Base-by-base conservation (phyloP, 1,284 basidiomycete species). In the Leccinum griseonigrum region DNA sequence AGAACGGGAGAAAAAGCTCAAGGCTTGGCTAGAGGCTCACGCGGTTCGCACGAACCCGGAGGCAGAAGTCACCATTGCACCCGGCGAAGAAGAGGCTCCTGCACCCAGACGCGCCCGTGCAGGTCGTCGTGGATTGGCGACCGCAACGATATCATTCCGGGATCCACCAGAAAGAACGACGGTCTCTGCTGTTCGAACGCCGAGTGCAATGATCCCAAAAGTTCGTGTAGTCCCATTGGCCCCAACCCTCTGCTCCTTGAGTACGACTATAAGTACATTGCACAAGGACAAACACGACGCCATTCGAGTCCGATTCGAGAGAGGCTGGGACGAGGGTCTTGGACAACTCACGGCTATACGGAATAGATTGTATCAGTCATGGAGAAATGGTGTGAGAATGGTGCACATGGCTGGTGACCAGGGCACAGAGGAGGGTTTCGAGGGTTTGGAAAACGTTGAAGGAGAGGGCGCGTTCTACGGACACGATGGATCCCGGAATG, bases 291-390 rank as follows among this genome's bases (percentile, higher is more conserved):
- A 68, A 51, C 78, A 80, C 52, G 69, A 67, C 9, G 67, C 65
- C 16, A 72, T 85, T 59, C 75, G 78, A 14, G 69, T 69, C 4
- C 80, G 83, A 64, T 91, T 89, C 66, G 78, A 79, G 68, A 76
- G 73, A 36, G 88, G 87, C 9, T 90, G 87, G 87, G 71, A 71
- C 3, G 80, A 83, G 62, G 87, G 86, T 9, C 68, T 87, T 56
- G 69, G 73, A 26, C 79, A 79, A 55, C 75, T 87, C 28, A 70
- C 69, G 22, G 75, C 77, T 6, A 77, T 77, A 11, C 78, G 81
- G 38, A 66, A 67, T 8, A 75, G 83, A 54, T 62, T 84, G 56
- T 74, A 77, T 58, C 75, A 77, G 59, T 85, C 81, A 31, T 81
- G 79, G 68, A 72, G 68, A 54, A 82, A 83, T 64, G 82, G 80